Conservation (phyloP, 2,329 filamentous ascomycete species). For the Aspergillus brasiliensis region DNA sequence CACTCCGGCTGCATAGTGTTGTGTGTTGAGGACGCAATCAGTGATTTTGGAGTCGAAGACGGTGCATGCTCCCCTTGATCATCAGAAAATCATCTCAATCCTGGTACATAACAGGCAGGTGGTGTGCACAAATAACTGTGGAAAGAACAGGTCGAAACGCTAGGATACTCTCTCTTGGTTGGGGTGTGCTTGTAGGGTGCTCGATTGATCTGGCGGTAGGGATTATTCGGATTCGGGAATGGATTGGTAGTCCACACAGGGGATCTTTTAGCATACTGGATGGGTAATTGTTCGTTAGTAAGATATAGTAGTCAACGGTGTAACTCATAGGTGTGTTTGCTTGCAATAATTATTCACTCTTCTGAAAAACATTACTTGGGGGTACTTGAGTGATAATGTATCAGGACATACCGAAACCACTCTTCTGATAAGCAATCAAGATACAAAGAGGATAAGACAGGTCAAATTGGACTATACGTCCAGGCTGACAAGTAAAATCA, state of each 20-base stretch:
- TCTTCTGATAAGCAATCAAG: not conserved
- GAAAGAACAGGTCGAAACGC: not conserved
- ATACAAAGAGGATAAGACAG: not conserved
- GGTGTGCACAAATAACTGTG: not conserved
- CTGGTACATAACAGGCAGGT: not conserved
- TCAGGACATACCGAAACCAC: not conserved
- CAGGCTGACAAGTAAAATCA: not conserved
- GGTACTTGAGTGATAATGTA: not conserved
- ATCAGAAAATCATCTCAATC: not conserved
- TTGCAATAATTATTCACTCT: not conserved
- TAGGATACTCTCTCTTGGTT: not conserved
- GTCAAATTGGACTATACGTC: not conserved
- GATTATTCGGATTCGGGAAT: not conserved
- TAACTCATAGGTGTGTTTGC: not conserved
- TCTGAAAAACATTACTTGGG: not conserved
- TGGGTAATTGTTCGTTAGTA: not conserved
- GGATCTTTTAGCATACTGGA: not conserved
- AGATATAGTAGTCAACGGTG: not conserved
- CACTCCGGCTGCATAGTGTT: not conserved
- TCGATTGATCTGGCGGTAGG: not conserved
- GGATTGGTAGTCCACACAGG: not conserved
- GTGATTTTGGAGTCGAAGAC: too few species aligned
- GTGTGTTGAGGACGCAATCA: not conserved
- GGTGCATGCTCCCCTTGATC: not conserved
- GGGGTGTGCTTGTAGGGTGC: not conserved